phyloP scores from a whole-genome alignment of 306 rosid species.

The Crotalaria pallida region DNA sequence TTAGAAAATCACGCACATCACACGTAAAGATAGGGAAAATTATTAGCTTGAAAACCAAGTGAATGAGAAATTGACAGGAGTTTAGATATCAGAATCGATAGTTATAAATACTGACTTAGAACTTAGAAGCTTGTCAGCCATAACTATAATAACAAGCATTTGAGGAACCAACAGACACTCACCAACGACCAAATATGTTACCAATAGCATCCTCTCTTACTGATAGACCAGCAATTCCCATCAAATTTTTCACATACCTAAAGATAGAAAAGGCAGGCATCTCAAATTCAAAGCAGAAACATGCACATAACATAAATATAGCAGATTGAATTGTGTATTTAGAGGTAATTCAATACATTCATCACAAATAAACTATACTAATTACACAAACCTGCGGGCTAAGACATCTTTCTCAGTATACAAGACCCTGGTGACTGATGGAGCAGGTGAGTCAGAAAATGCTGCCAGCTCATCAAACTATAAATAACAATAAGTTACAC shows the following conservation, averaged over 20 bases:
- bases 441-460: slow-evolving; percentile 79
- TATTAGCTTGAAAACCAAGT: slow-evolving; percentile 4
- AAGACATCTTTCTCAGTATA: slow-evolving; percentile 76
- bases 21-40: neutral
- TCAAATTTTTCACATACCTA: slow-evolving; percentile 76
- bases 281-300: neutral
- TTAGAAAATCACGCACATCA: neutral
- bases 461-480: slow-evolving; percentile 87
- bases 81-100: neutral
- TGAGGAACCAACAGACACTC: slow-evolving; percentile 30
- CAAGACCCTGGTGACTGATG: slow-evolving; percentile 88
- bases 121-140: neutral
- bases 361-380: too few species aligned
- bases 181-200: slow-evolving; percentile 91
- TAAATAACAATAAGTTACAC: slow-evolving; percentile 6
- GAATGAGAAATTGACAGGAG: neutral
- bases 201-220: slow-evolving; percentile 97
- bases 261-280: slow-evolving; percentile 19
- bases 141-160: neutral
- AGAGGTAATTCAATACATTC: neutral
- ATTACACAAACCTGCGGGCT: slow-evolving; percentile 69
- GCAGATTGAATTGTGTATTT: neutral
- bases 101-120: neutral
- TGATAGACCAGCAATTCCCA: slow-evolving; percentile 78
- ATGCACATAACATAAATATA: neutral